Evolutionary conservation across 2,329 filamentous ascomycete genomes (phyloP).

Genomic region (Fusarium irregulare): DNA sequence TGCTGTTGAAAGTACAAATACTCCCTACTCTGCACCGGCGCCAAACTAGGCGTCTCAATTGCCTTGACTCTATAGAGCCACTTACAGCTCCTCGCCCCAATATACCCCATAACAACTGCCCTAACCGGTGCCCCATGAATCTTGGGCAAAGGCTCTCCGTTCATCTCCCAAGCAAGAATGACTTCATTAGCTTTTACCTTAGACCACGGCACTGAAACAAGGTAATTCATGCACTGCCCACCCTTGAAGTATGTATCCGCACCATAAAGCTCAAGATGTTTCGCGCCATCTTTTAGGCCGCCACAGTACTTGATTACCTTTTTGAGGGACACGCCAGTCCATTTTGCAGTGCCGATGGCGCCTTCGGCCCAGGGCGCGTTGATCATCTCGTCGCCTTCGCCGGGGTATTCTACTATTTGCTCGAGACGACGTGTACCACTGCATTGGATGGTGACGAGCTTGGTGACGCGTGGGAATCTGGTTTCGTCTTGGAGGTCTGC

Average conservation of each 20-base stretch:
- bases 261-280: constrained; percentile 75
- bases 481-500: constrained; percentile 69
- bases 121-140: constrained; percentile 76
- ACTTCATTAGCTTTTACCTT: constrained; percentile 76
- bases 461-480: constrained; percentile 69
- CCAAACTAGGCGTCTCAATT: constrained; percentile 64
- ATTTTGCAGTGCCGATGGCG: constrained; percentile 73
- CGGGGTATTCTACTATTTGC: constrained; percentile 72
- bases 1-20: constrained; percentile 77
- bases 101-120: constrained; percentile 72
- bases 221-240: constrained; percentile 72
- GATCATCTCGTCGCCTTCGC: constrained; percentile 72
- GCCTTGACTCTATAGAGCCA: constrained; percentile 73
- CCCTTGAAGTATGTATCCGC: constrained; percentile 81
- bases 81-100: constrained; percentile 72
- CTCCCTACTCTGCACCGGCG: constrained; percentile 72
- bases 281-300: constrained; percentile 63
- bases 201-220: constrained; percentile 73
- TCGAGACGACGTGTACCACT: constrained; percentile 75
- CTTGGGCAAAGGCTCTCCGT: constrained; percentile 69
- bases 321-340: constrained; percentile 72
- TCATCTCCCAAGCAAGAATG: constrained; percentile 78
- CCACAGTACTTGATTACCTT: constrained; percentile 78
- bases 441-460: constrained; percentile 72
- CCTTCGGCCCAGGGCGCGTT: constrained; percentile 71